These are phyloP conservation scores for Colletotrichum sp. DNA, from an alignment of 2,329 filamentous ascomycete species.

Conservation along the genomic window DNA sequence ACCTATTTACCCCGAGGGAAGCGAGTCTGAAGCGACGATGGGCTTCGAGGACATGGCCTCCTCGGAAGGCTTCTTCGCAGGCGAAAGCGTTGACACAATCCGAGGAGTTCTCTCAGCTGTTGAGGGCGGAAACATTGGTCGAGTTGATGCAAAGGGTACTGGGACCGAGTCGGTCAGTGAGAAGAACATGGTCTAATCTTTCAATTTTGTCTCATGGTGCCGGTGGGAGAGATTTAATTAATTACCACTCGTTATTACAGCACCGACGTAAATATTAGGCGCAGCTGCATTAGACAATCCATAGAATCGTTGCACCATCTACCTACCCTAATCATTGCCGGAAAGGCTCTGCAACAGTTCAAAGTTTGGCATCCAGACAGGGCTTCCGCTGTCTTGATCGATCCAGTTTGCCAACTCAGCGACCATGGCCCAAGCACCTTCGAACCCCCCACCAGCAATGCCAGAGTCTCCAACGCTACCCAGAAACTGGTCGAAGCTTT, in stretches of 20 bases:
- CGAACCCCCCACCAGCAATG: background rate
- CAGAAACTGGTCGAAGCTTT: background rate
- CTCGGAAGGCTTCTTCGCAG: conserved; percentile 25
- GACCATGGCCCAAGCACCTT: conserved; percentile 30
- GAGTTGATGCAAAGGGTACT: background rate
- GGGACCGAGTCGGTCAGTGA: background rate
- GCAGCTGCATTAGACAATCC: background rate
- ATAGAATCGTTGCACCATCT: background rate
- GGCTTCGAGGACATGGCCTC: conserved; percentile 24
- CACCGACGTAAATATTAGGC: background rate
- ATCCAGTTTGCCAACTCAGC: conserved; percentile 33
- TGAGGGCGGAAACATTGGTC: background rate
- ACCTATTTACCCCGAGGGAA: conserved; percentile 22
- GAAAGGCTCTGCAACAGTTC: conserved; percentile 30
- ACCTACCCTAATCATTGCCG: background rate
- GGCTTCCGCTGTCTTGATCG: conserved; percentile 29
- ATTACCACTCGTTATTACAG: background rate
- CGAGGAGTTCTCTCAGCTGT: background rate
- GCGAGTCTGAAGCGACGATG: conserved; percentile 1
- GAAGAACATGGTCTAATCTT: background rate
- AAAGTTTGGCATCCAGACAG: conserved; percentile 34
- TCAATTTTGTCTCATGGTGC: background rate
- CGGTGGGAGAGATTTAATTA: background rate
- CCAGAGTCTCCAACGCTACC: background rate
- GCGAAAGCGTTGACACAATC: conserved; percentile 17